Evolutionary conservation across 257 asterid genomes (phyloP), one percentile per base, ranked within the genome.

Genomic region (Cordia subcordata): DNA sequence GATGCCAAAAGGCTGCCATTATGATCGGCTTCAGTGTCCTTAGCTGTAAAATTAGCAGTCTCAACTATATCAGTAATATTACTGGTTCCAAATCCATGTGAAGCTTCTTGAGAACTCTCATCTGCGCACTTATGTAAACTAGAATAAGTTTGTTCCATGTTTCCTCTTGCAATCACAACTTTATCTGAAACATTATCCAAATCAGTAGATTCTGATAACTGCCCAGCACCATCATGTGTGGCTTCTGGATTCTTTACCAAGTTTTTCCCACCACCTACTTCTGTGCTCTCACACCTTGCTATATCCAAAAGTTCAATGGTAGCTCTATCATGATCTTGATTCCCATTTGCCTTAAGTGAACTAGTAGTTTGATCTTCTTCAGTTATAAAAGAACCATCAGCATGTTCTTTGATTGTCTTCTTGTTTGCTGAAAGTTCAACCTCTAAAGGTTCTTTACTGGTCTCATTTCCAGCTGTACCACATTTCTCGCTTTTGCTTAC

Each of bases 351-450:
- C 52, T 68, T 62, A 10, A 72, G 22, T 60, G 3, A 63, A 23
- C 8, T 45, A 12, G 61, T 27, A 63, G 67, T 49, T 67, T 45
- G 70, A 66, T 53, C 69, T 64, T 42, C 64, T 61, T 71, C 81
- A 37, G 65, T 55, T 33, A 47, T 33, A 44, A 56, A 10, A 42
- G 15, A 10, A 3, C 10, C 33, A 22, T 42, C 60, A 19, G 44
- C 66, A 44, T 33, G 45, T 12, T 16, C 60, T 19, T 49, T 37
- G 22, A 64, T 18, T 15, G 80, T 62, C 55, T 57, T 58, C 11
- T 49, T 44, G 45, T 61, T 69, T 38, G 62, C 57, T 64, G 68
- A 42, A 60, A 15, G 63, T 55, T 62, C 66, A 58, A 72, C 67
- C 66, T 65, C 69, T 4, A 27, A 1, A 6, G 35, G 35, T 42